Base-by-base conservation (phyloP, 2,329 filamentous ascomycete species). In the Tympanopsis confertula region DNA sequence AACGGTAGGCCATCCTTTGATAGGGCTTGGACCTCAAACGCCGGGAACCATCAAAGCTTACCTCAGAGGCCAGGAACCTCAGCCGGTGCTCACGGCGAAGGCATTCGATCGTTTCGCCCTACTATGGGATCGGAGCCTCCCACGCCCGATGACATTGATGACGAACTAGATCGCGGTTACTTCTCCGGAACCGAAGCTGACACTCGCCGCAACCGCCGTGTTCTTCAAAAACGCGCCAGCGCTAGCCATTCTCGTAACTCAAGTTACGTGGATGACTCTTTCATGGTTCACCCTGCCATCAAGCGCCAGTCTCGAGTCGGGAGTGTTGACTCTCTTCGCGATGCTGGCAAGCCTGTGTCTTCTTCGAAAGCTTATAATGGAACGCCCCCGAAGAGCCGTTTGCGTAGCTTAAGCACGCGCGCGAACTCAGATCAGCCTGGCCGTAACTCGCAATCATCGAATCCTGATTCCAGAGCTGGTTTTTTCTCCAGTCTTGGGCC, bases 171-270 rank as follows among this genome's bases (percentile, higher is more conserved):
- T 47, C 62, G 72, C 15, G 76, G 74, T 15, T 80, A 80, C 49
- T 78, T 79, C 48, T 80, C 75, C 12, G 74, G 74, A 2, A 70
- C 68, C 15, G 76, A 81, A 47, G 51, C 69, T n/a, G 76, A 80
- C 35, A 62, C 62, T 29, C 67, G 70, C 32, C 69, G 65, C 47
- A 59, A 55, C 37, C 59, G 68, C 36, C 76, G 69, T 39, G 54
- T 75, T 13, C 54, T 80, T 35, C 74, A 73, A 51, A 72, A 71
- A 47, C 66, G 68, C 10, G 49, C 52, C 22, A 65, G 58, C 44
- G 56, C 59, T 3, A 54, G 41, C 19, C 68, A 75, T 52, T 69
- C 71, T 13, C 62, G 69, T 19, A 66, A 68, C 37, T 64, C 69
- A 12, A 77, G 70, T 48, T 58, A 65, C 36, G 47, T 56, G 3